Conservation (phyloP, 805 yeast species). For the Sugiyamaella mastotermitis region DNA sequence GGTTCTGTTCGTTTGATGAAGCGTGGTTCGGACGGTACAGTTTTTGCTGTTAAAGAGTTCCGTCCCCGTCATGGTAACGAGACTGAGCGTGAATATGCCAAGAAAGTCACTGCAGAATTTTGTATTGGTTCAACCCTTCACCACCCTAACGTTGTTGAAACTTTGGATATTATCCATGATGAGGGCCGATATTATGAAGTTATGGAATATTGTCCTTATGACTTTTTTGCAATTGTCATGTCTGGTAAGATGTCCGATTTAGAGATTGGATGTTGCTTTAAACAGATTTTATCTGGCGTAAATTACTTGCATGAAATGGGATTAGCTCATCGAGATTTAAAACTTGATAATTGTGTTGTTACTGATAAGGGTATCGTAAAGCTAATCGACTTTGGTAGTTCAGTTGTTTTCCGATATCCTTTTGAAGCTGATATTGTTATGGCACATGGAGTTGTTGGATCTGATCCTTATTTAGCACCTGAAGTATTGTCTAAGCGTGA, state of each 20-base stretch:
- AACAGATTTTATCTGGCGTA: slow-evolving; percentile 74
- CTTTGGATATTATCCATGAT: slow-evolving; percentile 73
- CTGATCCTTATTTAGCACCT: slow-evolving; percentile 94
- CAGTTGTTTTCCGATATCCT: slow-evolving; percentile 72
- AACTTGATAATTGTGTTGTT: slow-evolving; percentile 90
- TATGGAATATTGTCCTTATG: slow-evolving; percentile 91
- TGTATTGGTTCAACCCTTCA: slow-evolving; percentile 71
- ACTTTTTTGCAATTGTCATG: slow-evolving; percentile 91
- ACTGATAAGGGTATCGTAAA: slow-evolving; percentile 68
- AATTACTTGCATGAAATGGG: slow-evolving; percentile 73
- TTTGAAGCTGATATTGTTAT: slow-evolving; percentile 50
- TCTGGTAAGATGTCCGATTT: slow-evolving; percentile 64
- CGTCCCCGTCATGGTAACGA: slow-evolving; percentile 60
- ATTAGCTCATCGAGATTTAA: slow-evolving; percentile 87
- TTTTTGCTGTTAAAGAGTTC: slow-evolving; percentile 86
- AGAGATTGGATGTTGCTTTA: slow-evolving; percentile 76
- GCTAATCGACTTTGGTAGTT: slow-evolving; percentile 90
- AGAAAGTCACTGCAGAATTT: slow-evolving; percentile 77
- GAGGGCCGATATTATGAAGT: slow-evolving; percentile 59
- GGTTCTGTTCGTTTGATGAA: slow-evolving; percentile 84
- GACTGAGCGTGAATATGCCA: slow-evolving; percentile 59
- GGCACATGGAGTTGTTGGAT: slow-evolving; percentile 86
- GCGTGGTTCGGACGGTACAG: slow-evolving; percentile 49
- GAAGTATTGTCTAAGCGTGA: slow-evolving; percentile 57
- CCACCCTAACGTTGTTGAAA: slow-evolving; percentile 76